Percentiles rank a stretch among this genome's conserved stretches.
Evolutionary conservation across 2,329 filamentous ascomycete genomes (phyloP).

Genomic region (Cadophora luteo-olivacea): DNA sequence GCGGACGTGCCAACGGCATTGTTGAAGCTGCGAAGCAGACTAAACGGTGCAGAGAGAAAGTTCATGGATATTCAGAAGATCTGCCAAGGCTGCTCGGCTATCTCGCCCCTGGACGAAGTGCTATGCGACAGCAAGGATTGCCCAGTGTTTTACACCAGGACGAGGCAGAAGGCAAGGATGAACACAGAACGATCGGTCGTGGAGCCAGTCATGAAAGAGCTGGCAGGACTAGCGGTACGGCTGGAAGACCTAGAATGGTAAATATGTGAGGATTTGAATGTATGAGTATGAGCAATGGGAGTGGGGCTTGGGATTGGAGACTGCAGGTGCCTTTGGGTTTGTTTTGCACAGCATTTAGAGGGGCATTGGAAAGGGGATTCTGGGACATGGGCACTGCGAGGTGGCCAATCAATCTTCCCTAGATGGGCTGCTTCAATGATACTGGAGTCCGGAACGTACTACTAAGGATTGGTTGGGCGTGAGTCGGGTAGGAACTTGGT

Average conservation of each 20-base stretch:
- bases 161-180: slow-evolving; percentile 62
- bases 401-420: no score
- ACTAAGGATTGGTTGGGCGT: no score
- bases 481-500: no score
- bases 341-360: neutral
- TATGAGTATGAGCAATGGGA: neutral
- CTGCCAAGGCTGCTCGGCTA: slow-evolving; percentile 80
- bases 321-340: neutral
- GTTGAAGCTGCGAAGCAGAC: slow-evolving; percentile 64
- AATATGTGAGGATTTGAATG: neutral
- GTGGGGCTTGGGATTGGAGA: neutral
- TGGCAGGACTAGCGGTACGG: slow-evolving; percentile 45
- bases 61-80: slow-evolving; percentile 69
- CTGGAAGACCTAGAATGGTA: slow-evolving; percentile 43
- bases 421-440: no score
- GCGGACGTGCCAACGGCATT: slow-evolving; percentile 64
- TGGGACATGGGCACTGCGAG: neutral
- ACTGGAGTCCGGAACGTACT: no score
- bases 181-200: slow-evolving; percentile 47
- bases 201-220: slow-evolving; percentile 49
- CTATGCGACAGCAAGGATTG: slow-evolving; percentile 90
- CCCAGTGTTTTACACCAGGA: slow-evolving; percentile 84
- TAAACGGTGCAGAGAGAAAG: slow-evolving; percentile 68
- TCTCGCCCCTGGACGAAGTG: slow-evolving; percentile 78
- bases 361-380: neutral